These are phyloP conservation scores for Boletus rubropictus DNA, from an alignment of 768 basidiomycete genomes.

Conservation along the genomic window DNA sequence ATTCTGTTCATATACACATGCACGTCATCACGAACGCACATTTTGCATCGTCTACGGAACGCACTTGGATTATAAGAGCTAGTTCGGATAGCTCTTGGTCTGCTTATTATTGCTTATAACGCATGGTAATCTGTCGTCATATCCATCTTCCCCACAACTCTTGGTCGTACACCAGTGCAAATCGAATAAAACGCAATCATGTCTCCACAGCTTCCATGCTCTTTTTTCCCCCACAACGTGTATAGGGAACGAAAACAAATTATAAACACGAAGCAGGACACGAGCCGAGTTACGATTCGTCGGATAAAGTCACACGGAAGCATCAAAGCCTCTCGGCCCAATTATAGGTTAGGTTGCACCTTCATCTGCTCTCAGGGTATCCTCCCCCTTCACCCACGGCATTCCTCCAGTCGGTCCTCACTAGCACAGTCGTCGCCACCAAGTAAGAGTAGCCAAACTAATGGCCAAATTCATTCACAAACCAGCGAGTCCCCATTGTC, in stretches of 20 bases:
- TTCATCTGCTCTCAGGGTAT: neutral
- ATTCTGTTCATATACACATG: constrained; percentile 22
- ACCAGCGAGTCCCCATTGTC: constrained; percentile 22
- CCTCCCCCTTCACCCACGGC: neutral
- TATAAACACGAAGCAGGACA: neutral
- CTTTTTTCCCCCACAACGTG: neutral
- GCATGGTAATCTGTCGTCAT: constrained; percentile 22
- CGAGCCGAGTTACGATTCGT: too few species aligned
- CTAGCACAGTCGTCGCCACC: constrained; percentile 17
- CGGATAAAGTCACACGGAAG: neutral
- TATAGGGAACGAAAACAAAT: neutral
- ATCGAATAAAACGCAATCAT: constrained; percentile 9
- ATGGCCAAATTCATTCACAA: constrained; percentile 21
- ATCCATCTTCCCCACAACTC: constrained; percentile 12
- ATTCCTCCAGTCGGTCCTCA: constrained; percentile 16
- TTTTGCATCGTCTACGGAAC: constrained; percentile 16
- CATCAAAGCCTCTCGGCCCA: too few species aligned
- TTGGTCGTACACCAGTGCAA: constrained; percentile 13
- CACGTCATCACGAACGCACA: constrained; percentile 13
- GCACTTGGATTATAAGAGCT: constrained; percentile 11
- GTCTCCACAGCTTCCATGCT: neutral
- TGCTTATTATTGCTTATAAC: constrained; percentile 23
- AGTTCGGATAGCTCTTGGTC: too few species aligned
- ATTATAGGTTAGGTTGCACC: neutral
- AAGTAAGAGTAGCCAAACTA: constrained; percentile 20